These are phyloP conservation scores for Rhizoclosmatium sp. DNA, from an alignment of 192 early-diverging fungal species.

Conservation along the genomic window DNA sequence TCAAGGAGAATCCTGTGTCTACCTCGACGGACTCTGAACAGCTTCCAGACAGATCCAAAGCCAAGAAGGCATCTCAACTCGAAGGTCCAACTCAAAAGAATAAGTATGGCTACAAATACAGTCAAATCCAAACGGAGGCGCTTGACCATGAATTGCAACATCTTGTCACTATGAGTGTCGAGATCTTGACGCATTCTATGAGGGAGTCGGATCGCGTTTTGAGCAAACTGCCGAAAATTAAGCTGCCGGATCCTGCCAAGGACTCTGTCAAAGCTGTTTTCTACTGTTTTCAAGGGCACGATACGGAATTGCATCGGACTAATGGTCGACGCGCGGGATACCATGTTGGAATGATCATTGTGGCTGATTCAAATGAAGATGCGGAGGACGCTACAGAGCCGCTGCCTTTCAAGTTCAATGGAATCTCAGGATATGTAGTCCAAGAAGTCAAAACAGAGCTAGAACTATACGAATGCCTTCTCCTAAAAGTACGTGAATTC, in stretches of 20 bases:
- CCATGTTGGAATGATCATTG: conserved; percentile 62
- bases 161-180: conserved; percentile 64
- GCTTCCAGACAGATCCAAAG: background rate
- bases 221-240: conserved; percentile 27
- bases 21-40: background rate
- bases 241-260: conserved; percentile 72
- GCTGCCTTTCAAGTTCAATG: background rate
- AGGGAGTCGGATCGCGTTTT: conserved; percentile 22
- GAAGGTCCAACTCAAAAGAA: conserved; percentile 72
- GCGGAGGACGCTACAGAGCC: background rate
- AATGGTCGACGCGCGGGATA: conserved; percentile 57
- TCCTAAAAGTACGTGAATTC: conserved; percentile 58
- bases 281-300: conserved; percentile 72
- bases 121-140: conserved; percentile 55
- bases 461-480: conserved; percentile 64
- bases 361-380: conserved; percentile 18
- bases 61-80: conserved; percentile 46
- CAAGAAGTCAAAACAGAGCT: conserved; percentile 62
- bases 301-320: conserved; percentile 28
- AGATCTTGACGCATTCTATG: conserved; percentile 62
- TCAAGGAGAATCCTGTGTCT: conserved; percentile 45
- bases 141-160: conserved; percentile 55
- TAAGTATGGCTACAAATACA: conserved; percentile 72
- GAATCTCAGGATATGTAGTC: conserved; percentile 39
- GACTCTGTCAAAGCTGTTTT: conserved; percentile 71